Evolutionary conservation across 306 rosid genomes (phyloP).

Genomic region (Cicer pinnatifidum): DNA sequence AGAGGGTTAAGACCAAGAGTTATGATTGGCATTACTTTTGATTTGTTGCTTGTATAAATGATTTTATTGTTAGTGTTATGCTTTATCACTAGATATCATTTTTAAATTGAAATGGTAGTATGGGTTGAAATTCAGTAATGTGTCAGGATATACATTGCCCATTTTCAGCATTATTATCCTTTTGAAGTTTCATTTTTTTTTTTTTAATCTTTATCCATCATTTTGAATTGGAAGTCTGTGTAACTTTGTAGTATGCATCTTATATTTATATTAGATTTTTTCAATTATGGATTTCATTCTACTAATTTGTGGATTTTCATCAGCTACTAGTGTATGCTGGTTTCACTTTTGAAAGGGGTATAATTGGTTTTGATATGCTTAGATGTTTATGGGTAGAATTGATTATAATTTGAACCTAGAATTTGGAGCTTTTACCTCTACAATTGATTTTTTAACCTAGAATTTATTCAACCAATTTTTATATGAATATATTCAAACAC

Average conservation of each 20-base stretch:
- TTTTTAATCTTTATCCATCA: not conserved
- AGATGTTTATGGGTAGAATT: too few relatives aligned
- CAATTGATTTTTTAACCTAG: too few relatives aligned
- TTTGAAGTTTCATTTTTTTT: not conserved
- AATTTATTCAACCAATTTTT: too few relatives aligned
- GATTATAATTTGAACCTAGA: too few relatives aligned
- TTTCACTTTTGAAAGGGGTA: not conserved
- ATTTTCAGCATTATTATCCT: constrained; percentile 1
- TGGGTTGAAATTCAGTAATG: constrained; percentile 33
- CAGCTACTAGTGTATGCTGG: not conserved
- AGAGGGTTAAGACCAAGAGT: too few relatives aligned
- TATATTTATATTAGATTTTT: not conserved
- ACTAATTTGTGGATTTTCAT: constrained; percentile 15
- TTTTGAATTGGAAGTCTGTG: constrained; percentile 15
- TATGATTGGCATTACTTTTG: constrained; percentile 16
- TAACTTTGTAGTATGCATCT: constrained; percentile 4
- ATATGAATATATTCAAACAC: too few relatives aligned
- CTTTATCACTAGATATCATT: not conserved
- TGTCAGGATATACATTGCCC: constrained; percentile 29
- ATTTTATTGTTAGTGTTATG: not conserved
- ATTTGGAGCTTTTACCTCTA: too few relatives aligned
- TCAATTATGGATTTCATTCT: not conserved
- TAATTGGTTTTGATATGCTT: too few relatives aligned
- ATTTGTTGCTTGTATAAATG: not conserved
- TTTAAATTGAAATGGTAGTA: constrained; percentile 8